Percentiles rank a stretch among this genome's conserved stretches.
Conservation (phyloP, 2,329 filamentous ascomycete genomes). For the Fusarium oxysporum region DNA sequence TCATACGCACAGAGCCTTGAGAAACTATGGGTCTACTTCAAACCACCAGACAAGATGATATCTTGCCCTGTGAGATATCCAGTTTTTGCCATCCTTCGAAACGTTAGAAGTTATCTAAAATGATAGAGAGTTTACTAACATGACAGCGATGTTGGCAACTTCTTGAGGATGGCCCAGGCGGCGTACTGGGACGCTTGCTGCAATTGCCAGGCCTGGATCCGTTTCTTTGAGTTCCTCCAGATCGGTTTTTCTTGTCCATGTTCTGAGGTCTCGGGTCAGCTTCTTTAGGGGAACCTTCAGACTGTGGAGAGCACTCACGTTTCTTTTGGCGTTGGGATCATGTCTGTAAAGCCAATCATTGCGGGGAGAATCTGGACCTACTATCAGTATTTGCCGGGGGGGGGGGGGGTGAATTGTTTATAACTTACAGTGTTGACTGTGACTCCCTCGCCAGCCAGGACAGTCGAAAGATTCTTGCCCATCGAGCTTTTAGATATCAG, state of each 20-base stretch:
- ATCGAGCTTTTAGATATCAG: constrained; percentile 45
- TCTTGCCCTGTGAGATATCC: constrained; percentile 31
- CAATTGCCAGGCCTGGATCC: constrained; percentile 52
- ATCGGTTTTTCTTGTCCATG: constrained; percentile 48
- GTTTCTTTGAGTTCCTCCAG: constrained; percentile 46
- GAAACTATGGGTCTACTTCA: neutral
- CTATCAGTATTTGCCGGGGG: rapidly evolving
- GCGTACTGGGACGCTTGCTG: constrained; percentile 49
- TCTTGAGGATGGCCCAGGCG: constrained; percentile 51
- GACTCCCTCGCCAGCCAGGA: constrained; percentile 49
- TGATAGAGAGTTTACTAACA: constrained; percentile 30
- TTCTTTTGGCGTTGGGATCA: constrained; percentile 51
- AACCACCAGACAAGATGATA: constrained; percentile 20
- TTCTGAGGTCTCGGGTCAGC: constrained; percentile 24
- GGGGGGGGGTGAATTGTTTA: rapidly evolving
- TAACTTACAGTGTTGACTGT: constrained; percentile 50
- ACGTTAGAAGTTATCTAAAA: neutral
- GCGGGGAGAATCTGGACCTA: constrained; percentile 44
- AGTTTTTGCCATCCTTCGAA: constrained; percentile 26
- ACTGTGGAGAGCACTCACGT: constrained; percentile 30
- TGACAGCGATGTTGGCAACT: constrained; percentile 51
- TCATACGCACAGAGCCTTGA: rapidly evolving
- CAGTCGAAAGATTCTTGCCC: constrained; percentile 49
- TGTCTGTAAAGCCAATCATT: constrained; percentile 52
- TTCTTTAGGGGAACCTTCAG: rapidly evolving